Evolutionary conservation across 2,329 filamentous ascomycete species (phyloP).

Genomic region (Pleochaeta shiraiana): DNA sequence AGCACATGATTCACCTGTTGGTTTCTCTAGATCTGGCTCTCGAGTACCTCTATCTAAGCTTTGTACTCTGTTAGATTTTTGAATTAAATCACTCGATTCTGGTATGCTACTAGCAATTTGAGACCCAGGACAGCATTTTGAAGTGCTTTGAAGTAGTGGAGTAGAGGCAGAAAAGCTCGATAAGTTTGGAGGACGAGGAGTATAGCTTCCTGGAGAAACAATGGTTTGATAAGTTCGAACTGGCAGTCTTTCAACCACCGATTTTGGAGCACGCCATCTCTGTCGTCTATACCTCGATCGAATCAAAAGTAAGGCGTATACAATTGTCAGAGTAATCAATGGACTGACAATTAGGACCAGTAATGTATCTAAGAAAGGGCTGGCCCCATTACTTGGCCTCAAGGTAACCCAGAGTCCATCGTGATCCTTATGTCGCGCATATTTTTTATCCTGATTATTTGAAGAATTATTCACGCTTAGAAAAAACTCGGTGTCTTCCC

Average conservation of each 20-base stretch:
- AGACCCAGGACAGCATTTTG: slow-evolving; percentile 37
- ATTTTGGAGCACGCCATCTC: slow-evolving; percentile 94
- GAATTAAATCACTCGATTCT: slow-evolving; percentile 26
- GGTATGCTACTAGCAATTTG: slow-evolving; percentile 39
- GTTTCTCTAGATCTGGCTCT: slow-evolving; percentile 26
- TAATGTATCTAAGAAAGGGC: slow-evolving; percentile 87
- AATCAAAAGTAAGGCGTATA: slow-evolving; percentile 73
- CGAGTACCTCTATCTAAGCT: slow-evolving; percentile 11
- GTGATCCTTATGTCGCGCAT: slow-evolving; percentile 27
- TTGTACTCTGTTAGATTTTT: slow-evolving; percentile 20
- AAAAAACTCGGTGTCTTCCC: not conserved
- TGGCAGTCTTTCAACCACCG: slow-evolving; percentile 80
- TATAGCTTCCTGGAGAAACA: slow-evolving; percentile 31
- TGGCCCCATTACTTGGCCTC: slow-evolving; percentile 71
- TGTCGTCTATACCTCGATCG: slow-evolving; percentile 74
- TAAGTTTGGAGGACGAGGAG: slow-evolving; percentile 38
- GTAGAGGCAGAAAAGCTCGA: slow-evolving; percentile 50
- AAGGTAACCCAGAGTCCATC: slow-evolving; percentile 94
- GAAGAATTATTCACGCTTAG: slow-evolving; percentile 16
- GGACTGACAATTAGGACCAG: slow-evolving; percentile 94
- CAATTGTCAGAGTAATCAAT: slow-evolving; percentile 73
- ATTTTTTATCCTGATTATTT: slow-evolving; percentile 12
- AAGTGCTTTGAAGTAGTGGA: slow-evolving; percentile 45
- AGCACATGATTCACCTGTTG: slow-evolving; percentile 25
- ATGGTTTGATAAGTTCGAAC: slow-evolving; percentile 91